Conservation (phyloP, 768 basidiomycete species). For the Russula abietina region DNA sequence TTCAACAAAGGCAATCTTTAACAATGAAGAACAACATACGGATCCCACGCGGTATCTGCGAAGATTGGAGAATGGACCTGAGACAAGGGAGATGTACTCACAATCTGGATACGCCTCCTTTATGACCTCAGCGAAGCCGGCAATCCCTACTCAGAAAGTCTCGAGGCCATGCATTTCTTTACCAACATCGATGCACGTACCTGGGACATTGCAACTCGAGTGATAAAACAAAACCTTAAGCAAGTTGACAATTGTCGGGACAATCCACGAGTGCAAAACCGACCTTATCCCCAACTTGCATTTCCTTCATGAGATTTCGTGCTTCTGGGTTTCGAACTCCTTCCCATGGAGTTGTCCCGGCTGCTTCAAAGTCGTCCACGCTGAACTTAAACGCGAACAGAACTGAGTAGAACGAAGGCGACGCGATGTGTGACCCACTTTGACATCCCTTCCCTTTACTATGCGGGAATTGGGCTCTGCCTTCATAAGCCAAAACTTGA, state of each 20-base stretch:
- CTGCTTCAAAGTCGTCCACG: slow-evolving; percentile 76
- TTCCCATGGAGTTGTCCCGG: slow-evolving; percentile 72
- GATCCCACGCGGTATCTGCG: slow-evolving; percentile 85
- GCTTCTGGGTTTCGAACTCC: slow-evolving; percentile 85
- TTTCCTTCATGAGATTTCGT: slow-evolving; percentile 76
- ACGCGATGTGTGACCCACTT: slow-evolving; percentile 39
- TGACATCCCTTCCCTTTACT: slow-evolving; percentile 84
- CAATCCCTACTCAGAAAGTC: slow-evolving; percentile 50
- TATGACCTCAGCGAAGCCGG: slow-evolving; percentile 71
- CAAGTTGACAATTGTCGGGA: background rate
- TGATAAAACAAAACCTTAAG: slow-evolving; percentile 77
- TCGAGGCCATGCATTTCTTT: background rate
- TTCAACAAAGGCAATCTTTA: slow-evolving; percentile 4
- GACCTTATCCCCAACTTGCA: slow-evolving; percentile 71
- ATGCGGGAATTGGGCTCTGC: slow-evolving; percentile 81
- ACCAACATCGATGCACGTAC: slow-evolving; percentile 34
- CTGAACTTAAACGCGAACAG: slow-evolving; percentile 49
- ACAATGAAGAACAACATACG: slow-evolving; percentile 41
- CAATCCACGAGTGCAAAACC: slow-evolving; percentile 9
- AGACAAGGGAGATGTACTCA: slow-evolving; percentile 36
- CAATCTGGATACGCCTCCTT: slow-evolving; percentile 89
- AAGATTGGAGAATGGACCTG: slow-evolving; percentile 2
- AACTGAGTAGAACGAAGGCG: background rate
- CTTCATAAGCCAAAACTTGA: slow-evolving; percentile 66
- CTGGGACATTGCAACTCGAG: slow-evolving; percentile 79